Base-by-base conservation (phyloP, 2,329 filamentous ascomycete species). In the Cytospora chrysosperma region DNA sequence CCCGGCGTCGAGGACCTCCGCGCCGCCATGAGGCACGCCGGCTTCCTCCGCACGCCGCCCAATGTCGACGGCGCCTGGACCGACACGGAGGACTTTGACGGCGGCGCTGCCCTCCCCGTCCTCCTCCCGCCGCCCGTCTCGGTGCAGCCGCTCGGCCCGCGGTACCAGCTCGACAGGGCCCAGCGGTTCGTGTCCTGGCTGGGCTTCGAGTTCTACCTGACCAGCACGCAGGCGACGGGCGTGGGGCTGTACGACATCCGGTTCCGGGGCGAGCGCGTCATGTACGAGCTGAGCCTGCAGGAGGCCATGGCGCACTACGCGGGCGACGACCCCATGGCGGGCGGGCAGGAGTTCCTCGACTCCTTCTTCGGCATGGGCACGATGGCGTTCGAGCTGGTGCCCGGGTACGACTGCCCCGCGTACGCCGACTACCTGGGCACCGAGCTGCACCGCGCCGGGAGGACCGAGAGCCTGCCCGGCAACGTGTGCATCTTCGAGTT, bases 261-360 rank as follows among this genome's bases (percentile, higher is more conserved):
- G 26, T 83, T 81, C 72, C 80, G 80, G 66, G 79, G 78, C 15
- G 76, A 83, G 65, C 74, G 81, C 1, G 75, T 84, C 51, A 73
- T 84, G 53, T 84, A 84, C 68, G 81, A 84, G 70, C 75, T 84
- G 5, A 78, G 78, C 10, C 72, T 84, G 56, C 81, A 85, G 68
- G 82, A 84, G 69, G 82, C 81, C 0, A 73, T 82, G 28, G 79
- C 82, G 4, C 81, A 84, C 62, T 84, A 84, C 65, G 81, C 79
- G 4, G 79, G 80, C 0, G 75, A 76, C 65, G 74, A 80, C 59
- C 79, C 80, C 12, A 79, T 80, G 70, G 70, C 75, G 2, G 75
- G 76, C 6, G 71, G 72, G n/a, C 78, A 76, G 0, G 71, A 77
- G 30, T 80, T 77, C 64, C 78, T 81, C 60, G 79, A 80, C 60